Conservation (phyloP, 2,329 filamentous ascomycete genomes). For the Penicillium sp. region DNA sequence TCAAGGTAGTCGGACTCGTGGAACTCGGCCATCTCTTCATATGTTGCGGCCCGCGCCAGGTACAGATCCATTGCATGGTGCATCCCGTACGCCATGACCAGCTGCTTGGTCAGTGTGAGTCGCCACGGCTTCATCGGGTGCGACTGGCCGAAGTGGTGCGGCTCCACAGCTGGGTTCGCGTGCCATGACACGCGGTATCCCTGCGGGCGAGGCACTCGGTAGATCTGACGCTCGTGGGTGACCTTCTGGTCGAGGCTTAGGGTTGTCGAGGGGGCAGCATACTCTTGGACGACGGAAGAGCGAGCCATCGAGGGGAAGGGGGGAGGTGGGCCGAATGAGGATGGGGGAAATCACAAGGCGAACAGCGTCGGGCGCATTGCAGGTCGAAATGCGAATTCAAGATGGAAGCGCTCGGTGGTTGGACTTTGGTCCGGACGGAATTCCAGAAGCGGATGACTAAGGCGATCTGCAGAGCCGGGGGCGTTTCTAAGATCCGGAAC, state of each 20-base stretch:
- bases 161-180: constrained; percentile 90
- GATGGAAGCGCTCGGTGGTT: constrained; percentile 4
- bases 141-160: constrained; percentile 92
- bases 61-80: constrained; percentile 97
- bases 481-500: no score
- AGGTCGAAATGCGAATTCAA: constrained; percentile 9
- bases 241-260: constrained; percentile 53
- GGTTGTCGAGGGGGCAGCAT: constrained; percentile 46
- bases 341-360: constrained; percentile 2
- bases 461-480: background rate
- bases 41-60: constrained; percentile 75
- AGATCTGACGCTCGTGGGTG: constrained; percentile 52
- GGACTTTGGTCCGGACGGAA: constrained; percentile 10
- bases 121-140: constrained; percentile 99
- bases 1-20: constrained; percentile 88
- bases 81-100: constrained; percentile 93
- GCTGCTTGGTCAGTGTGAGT: constrained; percentile 87
- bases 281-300: constrained; percentile 50
- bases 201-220: constrained; percentile 73
- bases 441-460: constrained; percentile 19
- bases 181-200: constrained; percentile 94
- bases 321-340: constrained; percentile 1
- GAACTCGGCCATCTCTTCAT: constrained; percentile 82
- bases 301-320: constrained; percentile 36
- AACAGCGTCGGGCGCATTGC: constrained; percentile 11